Evolutionary conservation across 805 yeast genomes (phyloP).

Genomic region (Ogataea nakhonphanomensis): DNA sequence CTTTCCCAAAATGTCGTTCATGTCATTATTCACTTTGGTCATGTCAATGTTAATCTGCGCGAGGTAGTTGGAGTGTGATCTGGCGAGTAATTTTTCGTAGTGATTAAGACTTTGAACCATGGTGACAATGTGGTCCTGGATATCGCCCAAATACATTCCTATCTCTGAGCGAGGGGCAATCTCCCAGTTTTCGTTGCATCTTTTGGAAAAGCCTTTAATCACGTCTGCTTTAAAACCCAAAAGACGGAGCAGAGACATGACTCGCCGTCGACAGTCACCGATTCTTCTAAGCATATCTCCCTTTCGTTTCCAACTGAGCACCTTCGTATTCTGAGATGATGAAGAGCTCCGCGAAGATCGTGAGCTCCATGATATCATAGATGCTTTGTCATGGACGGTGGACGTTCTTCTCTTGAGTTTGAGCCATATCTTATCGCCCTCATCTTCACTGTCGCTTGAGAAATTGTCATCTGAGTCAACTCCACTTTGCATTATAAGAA

Average conservation of each 20-base stretch:
- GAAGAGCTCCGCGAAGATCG: conserved; percentile 21
- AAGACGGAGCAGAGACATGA: conserved; percentile 82
- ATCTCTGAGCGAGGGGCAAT: conserved; percentile 80
- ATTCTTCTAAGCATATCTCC: conserved; percentile 94
- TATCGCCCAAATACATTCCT: conserved; percentile 93
- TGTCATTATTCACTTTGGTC: conserved; percentile 95
- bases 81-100: conserved; percentile 86
- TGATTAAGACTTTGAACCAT: conserved; percentile 96
- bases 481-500: conserved; percentile 79
- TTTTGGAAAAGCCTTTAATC: conserved; percentile 89
- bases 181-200: conserved; percentile 83
- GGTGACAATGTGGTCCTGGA: conserved; percentile 95
- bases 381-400: conserved; percentile 26
- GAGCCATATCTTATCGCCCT: conserved; percentile 36
- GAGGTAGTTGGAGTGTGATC: conserved; percentile 93
- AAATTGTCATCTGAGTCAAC: conserved; percentile 42
- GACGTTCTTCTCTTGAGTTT: conserved; percentile 30
- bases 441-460: conserved; percentile 37
- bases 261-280: conserved; percentile 92
- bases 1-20: conserved; percentile 93
- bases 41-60: conserved; percentile 97
- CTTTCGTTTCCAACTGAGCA: conserved; percentile 79
- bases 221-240: conserved; percentile 95
- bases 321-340: conserved; percentile 38
- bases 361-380: conserved; percentile 17